Percentiles rank a stretch among this genome's conserved stretches.
Evolutionary conservation across 2,329 filamentous ascomycete species (phyloP).

Genomic region (Metarhizium robertsii): DNA sequence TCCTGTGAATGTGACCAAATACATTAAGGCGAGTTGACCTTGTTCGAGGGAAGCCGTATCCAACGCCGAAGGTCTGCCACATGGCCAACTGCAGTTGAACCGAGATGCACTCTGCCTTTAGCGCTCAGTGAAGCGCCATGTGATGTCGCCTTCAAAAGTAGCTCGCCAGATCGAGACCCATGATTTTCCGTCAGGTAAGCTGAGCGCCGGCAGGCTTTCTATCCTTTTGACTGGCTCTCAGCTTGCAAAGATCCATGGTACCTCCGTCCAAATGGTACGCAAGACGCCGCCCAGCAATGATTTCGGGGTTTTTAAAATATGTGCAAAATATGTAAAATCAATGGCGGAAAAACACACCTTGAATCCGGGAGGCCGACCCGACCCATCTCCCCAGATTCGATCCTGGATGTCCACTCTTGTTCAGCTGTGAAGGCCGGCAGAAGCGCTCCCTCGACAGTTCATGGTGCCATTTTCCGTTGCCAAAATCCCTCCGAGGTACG

Average conservation of each 20-base stretch:
- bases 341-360: constrained; percentile 4
- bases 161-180: too few species aligned
- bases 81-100: too few species aligned
- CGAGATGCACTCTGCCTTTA: too few species aligned
- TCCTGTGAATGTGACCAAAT: too few species aligned
- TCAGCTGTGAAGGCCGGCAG: constrained; percentile 1
- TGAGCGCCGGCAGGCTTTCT: not conserved
- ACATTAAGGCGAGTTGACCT: too few species aligned
- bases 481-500: not conserved
- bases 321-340: constrained; percentile 1
- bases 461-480: not conserved
- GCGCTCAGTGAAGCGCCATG: too few species aligned
- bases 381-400: not conserved
- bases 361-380: not conserved
- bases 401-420: not conserved
- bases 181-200: not conserved
- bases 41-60: too few species aligned
- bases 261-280: not conserved
- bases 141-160: too few species aligned
- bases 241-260: not conserved
- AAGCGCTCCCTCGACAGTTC: not conserved
- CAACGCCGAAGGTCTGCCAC: too few species aligned
- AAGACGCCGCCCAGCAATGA: not conserved
- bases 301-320: not conserved
- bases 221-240: not conserved